Evolutionary conservation across 2,329 filamentous ascomycete species (phyloP), one percentile per base, ranked within the genome.

Genomic region (Botryotinia convoluta): DNA sequence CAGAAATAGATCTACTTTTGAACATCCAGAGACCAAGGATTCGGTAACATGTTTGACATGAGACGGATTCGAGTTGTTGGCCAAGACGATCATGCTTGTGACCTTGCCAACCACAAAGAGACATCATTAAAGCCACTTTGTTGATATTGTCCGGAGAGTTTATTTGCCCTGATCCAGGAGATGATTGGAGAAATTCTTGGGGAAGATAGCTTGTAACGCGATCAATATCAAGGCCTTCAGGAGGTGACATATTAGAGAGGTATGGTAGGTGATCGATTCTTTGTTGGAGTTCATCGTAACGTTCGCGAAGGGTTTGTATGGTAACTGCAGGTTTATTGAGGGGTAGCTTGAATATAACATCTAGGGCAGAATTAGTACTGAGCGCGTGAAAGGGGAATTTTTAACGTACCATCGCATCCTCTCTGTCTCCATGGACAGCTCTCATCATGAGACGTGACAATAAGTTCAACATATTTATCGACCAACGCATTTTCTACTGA

Each of bases 1-100:
- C 82, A 73, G 89, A 87, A 44, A 92, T 87, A 78, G 89, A 88
- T 82, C 91, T 94, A 81, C 90, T 91, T 79, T 90, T 92, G 81
- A 97, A 98, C 85, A 99, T 92, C 96, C 96, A 99, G 3, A 99
- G 86, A 0, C 96, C 96, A 0, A 98, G 86, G 1, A 95, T 90
- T 74, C 96, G 90, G 79, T 97, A 92, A 81, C 96, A 99, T 32
- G 93, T 93, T 74, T 91, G 88, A 82, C 96, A 99, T 82, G 76
- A 84, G 72, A 80, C 90, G 82, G 78, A 90, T 83, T 80, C 78
- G 8, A 76, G 57, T 71, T 81, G 79, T 62, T 54, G 61, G 4
- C 80, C 79, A n/a, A 80, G 70, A 29, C 76, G 76, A 29, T 77
- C 75, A 69, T 81, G 79, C 39, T 67, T 76, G 57, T 79, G 75